phyloP scores from a whole-genome alignment of 1,284 basidiomycete species.

The Phylloboletellus chloephorus region DNA sequence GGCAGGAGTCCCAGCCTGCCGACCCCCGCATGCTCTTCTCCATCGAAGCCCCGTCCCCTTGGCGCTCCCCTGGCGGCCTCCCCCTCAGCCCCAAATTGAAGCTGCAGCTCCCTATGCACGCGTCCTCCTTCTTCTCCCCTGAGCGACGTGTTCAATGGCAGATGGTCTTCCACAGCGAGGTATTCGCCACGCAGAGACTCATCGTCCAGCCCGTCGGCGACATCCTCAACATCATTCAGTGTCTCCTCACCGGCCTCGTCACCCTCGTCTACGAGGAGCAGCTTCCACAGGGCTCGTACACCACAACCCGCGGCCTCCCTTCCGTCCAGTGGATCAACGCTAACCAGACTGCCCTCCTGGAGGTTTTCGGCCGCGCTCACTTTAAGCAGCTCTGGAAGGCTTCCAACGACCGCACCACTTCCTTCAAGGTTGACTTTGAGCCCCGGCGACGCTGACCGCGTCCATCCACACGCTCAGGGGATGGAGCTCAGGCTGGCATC shows the following conservation, averaged over 20 bases:
- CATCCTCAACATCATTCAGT: conserved; percentile 71
- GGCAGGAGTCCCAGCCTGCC: conserved; percentile 53
- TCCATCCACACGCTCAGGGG: conserved; percentile 8
- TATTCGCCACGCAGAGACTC: conserved; percentile 73
- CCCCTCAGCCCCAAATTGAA: conserved; percentile 69
- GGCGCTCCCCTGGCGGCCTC: conserved; percentile 65
- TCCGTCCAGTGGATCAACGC: conserved; percentile 67
- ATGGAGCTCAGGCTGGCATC: conserved; percentile 17
- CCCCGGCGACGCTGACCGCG: conserved; percentile 31
- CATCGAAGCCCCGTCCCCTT: conserved; percentile 69
- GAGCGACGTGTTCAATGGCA: conserved; percentile 79
- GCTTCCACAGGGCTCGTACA: conserved; percentile 57
- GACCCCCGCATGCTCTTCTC: conserved; percentile 71
- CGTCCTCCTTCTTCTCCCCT: conserved; percentile 77
- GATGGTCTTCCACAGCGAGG: conserved; percentile 81
- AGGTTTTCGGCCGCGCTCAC: conserved; percentile 67
- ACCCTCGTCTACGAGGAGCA: conserved; percentile 71
- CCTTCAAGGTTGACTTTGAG: conserved; percentile 65
- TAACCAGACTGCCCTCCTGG: conserved; percentile 57
- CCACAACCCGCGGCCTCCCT: conserved; percentile 73
- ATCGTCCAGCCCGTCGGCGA: conserved; percentile 72
- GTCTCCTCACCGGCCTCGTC: conserved; percentile 74
- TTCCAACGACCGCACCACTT: conserved; percentile 59
- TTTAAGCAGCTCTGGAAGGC: conserved; percentile 67
- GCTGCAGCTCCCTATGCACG: conserved; percentile 67